Base-by-base conservation (phyloP, 257 asterid genomes). In the Solanum piurae region DNA sequence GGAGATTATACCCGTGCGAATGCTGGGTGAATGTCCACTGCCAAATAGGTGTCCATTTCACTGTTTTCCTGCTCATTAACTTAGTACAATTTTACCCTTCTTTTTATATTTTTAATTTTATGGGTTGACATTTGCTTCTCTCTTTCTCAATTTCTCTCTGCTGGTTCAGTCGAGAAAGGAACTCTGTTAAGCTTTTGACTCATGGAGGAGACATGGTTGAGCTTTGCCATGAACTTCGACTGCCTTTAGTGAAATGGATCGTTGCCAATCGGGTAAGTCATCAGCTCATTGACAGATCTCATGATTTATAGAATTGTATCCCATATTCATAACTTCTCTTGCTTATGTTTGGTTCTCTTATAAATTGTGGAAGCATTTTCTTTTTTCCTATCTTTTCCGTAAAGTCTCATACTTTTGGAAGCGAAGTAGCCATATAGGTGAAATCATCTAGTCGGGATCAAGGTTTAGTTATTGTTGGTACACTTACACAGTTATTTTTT, bases 121-220 rank as follows among this genome's bases (percentile, higher is more conserved):
- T 83, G 42, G 52, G 73, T 18, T 89, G 88, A 37, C 87, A 86
- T 85, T 90, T 34, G 42, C 44, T 60, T 83, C 37, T 44, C 58
- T 87, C n/a, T 44, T 87, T 77, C 84, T 80, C 73, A 83, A 86
- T 73, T 76, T 87, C 58, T 86, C 40, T 87, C 80, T 80, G 68
- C 42, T 46, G 29, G 27, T 80, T 80, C 29, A 18, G 85, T 80
- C 85, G 42, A 46, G 80, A 83, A 88, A 95, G 98, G 98, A 93
- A 90, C 71, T 44, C 93, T 85, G 98, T 95, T 87, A 95, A 92
- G 90, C 89, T 97, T 88, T 89, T 97, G 91, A 95, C 99, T 62
- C 94, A 90, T 87, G 98, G 98, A 90, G 99, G 99, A 87, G 98
- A 94, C 91, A 92, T 95, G 96, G 89, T 97, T 66, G 98, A 95